Evolutionary conservation across 2,329 filamentous ascomycete genomes (phyloP), one percentile per base, ranked within the genome.

Genomic region (Aureobasidium vineae): DNA sequence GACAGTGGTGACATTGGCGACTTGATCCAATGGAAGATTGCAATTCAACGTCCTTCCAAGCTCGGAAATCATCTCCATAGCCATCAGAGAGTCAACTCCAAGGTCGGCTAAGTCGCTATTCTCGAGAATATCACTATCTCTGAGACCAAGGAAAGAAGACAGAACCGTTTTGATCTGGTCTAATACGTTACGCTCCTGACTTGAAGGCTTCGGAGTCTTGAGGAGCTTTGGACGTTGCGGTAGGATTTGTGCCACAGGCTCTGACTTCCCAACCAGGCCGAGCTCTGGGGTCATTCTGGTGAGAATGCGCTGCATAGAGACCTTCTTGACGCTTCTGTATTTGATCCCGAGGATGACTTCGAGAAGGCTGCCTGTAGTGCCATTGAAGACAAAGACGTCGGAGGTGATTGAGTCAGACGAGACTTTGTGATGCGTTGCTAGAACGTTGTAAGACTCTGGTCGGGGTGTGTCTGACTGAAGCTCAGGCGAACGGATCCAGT

Each of bases 11-110:
- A 28, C 28, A 5, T 5, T 28, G 28, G 28, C 28, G 5, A 28
- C 28, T 3, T 28, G 3, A 3, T 28, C 28, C 28, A 28, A 5
- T 5, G 28, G 3, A 28, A 28, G 28, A 28, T 28, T 28, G 28
- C 28, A 28, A 3, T n/a, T 50, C 2, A 50, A 13, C 7, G 15
- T 8, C 2, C 28, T 63, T 56, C 23, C 66, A 38, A 73, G 54
- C 11, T 73, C 69, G 21, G 43, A 40, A 2, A 68, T 15, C 1
- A 74, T 49, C 61, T 74, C 72, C 40, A 71, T 69, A n/a, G 45
- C 47, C 66, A 74, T 69, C 16, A 74, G 65, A 1, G 72, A 74
- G 61, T 74, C 72, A 19, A 72, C 52, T 2, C 72, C 72, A 6
- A 72, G 31, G n/a, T 72, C 71, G 5, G 63, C 59, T 4, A 70